Conservation (phyloP, 1,139 yeast species). For the Suhomyces terraborum region DNA sequence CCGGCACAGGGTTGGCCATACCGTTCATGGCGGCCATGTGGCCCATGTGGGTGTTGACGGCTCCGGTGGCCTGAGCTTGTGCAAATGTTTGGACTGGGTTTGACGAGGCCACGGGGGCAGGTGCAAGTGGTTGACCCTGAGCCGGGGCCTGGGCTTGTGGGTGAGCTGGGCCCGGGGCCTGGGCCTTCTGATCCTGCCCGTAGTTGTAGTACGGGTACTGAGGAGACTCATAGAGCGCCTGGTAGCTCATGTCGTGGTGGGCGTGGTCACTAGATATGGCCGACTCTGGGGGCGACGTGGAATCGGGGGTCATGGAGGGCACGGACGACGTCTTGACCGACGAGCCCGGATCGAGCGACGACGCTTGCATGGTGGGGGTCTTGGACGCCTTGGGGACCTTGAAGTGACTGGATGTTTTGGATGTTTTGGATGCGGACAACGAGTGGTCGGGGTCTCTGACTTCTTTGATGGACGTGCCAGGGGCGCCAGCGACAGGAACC, state of each 20-base stretch:
- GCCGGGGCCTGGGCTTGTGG: not conserved
- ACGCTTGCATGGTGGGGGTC: not conserved
- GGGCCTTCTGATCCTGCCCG: slow-evolving; percentile 2
- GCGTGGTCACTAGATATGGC: slow-evolving; percentile 10
- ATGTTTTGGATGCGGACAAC: not conserved
- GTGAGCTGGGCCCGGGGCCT: not conserved
- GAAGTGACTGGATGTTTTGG: not conserved
- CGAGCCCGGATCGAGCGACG: slow-evolving; percentile 8
- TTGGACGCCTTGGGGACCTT: no score
- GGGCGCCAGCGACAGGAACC: slow-evolving; percentile 1
- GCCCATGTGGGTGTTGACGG: slow-evolving; percentile 2
- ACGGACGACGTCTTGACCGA: slow-evolving; percentile 1
- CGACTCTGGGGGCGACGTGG: slow-evolving; percentile 13
- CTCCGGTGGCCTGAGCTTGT: not conserved
- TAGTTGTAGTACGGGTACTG: slow-evolving; percentile 12
- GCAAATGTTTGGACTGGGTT: not conserved
- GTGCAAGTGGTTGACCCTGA: not conserved
- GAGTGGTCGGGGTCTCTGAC: not conserved
- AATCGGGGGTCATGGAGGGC: slow-evolving; percentile 7
- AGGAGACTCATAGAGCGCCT: slow-evolving; percentile 8
- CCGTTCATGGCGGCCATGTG: not conserved
- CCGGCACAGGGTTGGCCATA: not conserved
- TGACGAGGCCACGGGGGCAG: not conserved
- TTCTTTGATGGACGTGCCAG: not conserved
- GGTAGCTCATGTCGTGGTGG: slow-evolving; percentile 7